These are phyloP conservation scores for Barnettozyma wickerhamii DNA, from an alignment of 805 yeast genomes.

Conservation along the genomic window DNA sequence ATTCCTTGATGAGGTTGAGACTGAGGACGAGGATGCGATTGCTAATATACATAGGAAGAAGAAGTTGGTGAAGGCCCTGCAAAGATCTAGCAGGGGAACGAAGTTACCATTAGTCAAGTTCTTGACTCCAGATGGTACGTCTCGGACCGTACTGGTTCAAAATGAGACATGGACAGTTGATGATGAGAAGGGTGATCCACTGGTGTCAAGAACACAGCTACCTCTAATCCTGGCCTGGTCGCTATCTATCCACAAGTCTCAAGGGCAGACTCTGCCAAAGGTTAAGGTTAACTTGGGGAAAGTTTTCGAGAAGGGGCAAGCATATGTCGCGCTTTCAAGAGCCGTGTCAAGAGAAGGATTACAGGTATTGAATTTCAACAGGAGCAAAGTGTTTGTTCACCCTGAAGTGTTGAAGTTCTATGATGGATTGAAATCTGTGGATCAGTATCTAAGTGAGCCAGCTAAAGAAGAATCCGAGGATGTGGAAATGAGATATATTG, in stretches of 20 bases:
- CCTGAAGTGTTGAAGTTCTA: conserved; percentile 70
- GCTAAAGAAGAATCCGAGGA: conserved; percentile 2
- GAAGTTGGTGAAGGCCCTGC: conserved; percentile 37
- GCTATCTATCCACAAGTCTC: conserved; percentile 90
- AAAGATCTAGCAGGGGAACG: conserved; percentile 39
- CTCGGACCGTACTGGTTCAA: conserved; percentile 71
- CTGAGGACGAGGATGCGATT: conserved; percentile 25
- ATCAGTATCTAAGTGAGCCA: conserved; percentile 19
- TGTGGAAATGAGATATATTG: neutral
- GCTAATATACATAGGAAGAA: conserved; percentile 44
- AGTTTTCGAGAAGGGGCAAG: conserved; percentile 90
- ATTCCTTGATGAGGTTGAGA: conserved; percentile 32
- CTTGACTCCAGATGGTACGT: conserved; percentile 60
- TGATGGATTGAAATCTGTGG: conserved; percentile 34
- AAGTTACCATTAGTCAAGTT: conserved; percentile 78
- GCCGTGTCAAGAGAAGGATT: conserved; percentile 81
- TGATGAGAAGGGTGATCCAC: conserved; percentile 61
- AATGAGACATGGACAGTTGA: conserved; percentile 81
- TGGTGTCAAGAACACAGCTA: conserved; percentile 73
- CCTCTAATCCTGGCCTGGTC: conserved; percentile 97
- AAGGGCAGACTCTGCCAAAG: conserved; percentile 81
- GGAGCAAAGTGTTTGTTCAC: conserved; percentile 62
- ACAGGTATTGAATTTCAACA: conserved; percentile 72
- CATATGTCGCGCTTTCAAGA: conserved; percentile 91
- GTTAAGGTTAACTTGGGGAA: conserved; percentile 72